Base-by-base conservation (phyloP, 2,329 filamentous ascomycete species). In the Byssochlamys sp. region DNA sequence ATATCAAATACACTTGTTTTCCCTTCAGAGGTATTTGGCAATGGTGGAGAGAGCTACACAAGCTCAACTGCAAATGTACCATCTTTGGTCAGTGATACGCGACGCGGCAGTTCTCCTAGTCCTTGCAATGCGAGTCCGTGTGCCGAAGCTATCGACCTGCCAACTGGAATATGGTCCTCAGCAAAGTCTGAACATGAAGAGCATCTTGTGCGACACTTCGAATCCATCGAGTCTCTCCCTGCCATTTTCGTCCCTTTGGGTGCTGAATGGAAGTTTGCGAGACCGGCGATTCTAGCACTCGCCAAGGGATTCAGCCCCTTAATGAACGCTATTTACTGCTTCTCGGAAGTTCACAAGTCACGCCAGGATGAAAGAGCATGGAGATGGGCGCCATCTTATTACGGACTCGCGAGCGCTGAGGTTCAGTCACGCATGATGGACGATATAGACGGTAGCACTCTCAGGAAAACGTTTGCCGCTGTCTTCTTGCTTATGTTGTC, bases 401-500 rank as follows among this genome's bases (percentile, higher is more conserved):
- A 71, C 59, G 65, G 62, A 31, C 62, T 63, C 24, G 65, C 70
- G 4, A 70, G 67, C 49, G 65, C 65, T 9, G 67, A 69, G 54
- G 65, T 71, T 1, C 67, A 71, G 35, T 57, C 63, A 4, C 67
- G 59, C 56, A 55, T 71, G 2, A 58, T 65, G 7, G 66, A 64
- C 3, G 65, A 69, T 11, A 61, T 71, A 48, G 45, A 56, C 25
- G 65, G 69, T 24, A 33, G 60, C 7, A 63, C 56, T 2, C 55
- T 72, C 55, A 62, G 65, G 57, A 64, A 62, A 48, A 49, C 69
- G 1, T 69, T 70, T 57, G 62, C 65, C 4, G 58, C 68, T 9
- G 63, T 72, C 9, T 67, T 72, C 45, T 62, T 72, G 33, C 61
- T 72, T 24, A 72, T 72, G 68, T 49, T 72, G 55, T 66, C 69